These are phyloP conservation scores for Thelonectria rubi DNA, from an alignment of 2,329 filamentous ascomycete species.

Conservation along the genomic window DNA sequence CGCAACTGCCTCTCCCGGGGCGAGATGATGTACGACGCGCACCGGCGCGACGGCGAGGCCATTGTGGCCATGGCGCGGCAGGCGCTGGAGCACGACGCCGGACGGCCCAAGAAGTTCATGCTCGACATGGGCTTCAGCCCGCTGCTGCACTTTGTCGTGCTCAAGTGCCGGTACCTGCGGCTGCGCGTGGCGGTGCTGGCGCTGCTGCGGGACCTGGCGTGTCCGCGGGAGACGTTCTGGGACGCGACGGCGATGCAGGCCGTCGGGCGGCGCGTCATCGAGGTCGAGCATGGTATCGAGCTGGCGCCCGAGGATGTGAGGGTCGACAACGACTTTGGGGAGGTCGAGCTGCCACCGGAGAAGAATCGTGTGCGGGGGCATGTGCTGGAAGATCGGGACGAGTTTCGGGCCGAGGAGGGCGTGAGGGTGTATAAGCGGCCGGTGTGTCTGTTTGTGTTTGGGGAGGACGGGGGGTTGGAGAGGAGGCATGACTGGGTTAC, in stretches of 20 bases:
- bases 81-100: constrained; percentile 20
- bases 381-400: constrained; percentile 10
- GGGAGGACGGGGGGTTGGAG: constrained; percentile 1
- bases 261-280: constrained; percentile 46
- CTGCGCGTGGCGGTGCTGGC: constrained; percentile 48
- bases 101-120: constrained; percentile 46
- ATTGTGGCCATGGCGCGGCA: constrained; percentile 43
- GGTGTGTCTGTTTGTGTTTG: constrained; percentile 13
- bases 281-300: constrained; percentile 51
- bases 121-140: constrained; percentile 54
- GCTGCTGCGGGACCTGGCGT: constrained; percentile 44
- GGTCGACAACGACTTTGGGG: background rate
- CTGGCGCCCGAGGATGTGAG: constrained; percentile 33
- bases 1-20: constrained; percentile 40
- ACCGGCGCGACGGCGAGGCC: constrained; percentile 42
- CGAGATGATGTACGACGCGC: constrained; percentile 49
- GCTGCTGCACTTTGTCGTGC: constrained; percentile 48
- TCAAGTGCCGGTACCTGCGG: constrained; percentile 51
- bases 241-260: constrained; percentile 45
- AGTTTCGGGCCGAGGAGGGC: background rate
- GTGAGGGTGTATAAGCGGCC: background rate
- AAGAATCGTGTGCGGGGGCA: constrained; percentile 33
- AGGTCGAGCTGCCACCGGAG: constrained; percentile 27
- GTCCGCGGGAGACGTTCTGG: constrained; percentile 50
- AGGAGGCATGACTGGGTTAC: constrained; percentile 24